A percentile compares a stretch with the other conserved stretches of the same genome.
These are phyloP conservation scores for Skeletonema potamos DNA, from an alignment of 108 stramenopile genomes.

Conservation along the genomic window DNA sequence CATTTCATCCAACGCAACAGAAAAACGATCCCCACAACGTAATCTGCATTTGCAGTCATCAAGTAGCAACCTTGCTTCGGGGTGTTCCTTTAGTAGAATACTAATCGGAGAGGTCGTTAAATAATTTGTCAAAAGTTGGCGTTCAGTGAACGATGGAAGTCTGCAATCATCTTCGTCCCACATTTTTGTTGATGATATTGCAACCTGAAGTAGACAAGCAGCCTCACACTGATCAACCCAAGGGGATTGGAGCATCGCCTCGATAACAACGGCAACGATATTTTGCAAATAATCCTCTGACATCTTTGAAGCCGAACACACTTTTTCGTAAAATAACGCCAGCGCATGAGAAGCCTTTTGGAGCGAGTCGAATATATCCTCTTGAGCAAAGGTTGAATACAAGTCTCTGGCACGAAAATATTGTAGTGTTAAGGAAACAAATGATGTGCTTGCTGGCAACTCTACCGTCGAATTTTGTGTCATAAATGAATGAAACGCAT, in stretches of 20 bases:
- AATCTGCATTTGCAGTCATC: constrained; percentile 19
- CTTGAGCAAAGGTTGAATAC: too few relatives aligned
- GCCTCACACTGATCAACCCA: constrained; percentile 54
- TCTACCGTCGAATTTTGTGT: background rate
- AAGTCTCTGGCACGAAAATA: too few relatives aligned
- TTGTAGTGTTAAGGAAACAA: background rate
- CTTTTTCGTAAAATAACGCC: background rate
- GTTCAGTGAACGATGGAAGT: constrained; percentile 1
- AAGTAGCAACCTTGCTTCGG: constrained; percentile 1
- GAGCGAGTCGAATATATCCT: too few relatives aligned
- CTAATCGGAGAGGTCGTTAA: constrained; percentile 1
- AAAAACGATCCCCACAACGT: constrained; percentile 23
- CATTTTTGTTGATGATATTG: constrained; percentile 7
- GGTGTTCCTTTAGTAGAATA: constrained; percentile 6
- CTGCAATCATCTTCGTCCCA: background rate
- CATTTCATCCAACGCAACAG: constrained; percentile 1
- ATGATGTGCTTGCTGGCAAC: background rate
- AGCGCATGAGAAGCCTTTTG: too few relatives aligned
- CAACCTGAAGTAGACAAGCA: constrained; percentile 31
- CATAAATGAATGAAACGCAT: background rate
- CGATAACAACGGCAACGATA: constrained; percentile 8
- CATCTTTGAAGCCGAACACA: background rate
- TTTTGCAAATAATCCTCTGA: background rate
- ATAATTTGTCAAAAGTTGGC: constrained; percentile 4
- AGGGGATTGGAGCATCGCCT: constrained; percentile 38